Conservation (phyloP, 2,329 filamentous ascomycete genomes). For the Hortaea sp. region DNA sequence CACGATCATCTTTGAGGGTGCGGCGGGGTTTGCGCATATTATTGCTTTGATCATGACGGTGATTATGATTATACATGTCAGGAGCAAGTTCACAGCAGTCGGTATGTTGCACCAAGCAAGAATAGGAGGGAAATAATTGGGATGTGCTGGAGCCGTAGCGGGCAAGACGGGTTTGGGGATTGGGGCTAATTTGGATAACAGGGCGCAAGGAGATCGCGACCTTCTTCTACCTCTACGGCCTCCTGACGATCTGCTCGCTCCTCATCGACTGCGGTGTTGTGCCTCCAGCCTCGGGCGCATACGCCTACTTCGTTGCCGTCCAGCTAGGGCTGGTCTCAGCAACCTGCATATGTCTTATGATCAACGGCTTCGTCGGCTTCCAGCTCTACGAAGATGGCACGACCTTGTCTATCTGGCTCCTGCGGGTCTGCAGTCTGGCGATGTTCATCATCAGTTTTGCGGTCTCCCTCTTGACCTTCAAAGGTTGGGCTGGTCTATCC, state of each 20-base stretch:
- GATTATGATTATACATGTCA: constrained; percentile 93
- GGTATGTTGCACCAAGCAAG: no score
- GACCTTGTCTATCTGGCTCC: constrained; percentile 82
- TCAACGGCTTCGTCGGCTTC: constrained; percentile 98
- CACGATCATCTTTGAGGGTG: constrained; percentile 95
- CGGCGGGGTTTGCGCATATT: constrained; percentile 86
- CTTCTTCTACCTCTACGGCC: constrained; percentile 96
- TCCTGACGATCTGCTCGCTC: constrained; percentile 79
- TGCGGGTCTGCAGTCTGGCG: constrained; percentile 64
- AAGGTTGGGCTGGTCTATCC: constrained; percentile 74
- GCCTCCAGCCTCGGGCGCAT: constrained; percentile 67
- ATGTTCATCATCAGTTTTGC: constrained; percentile 84
- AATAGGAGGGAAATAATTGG: no score
- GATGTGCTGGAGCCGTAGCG: neutral
- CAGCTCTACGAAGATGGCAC: constrained; percentile 98
- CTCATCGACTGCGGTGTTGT: constrained; percentile 88
- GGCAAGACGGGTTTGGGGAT: no score
- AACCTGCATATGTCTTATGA: constrained; percentile 76
- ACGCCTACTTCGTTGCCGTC: constrained; percentile 82
- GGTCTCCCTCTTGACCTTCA: constrained; percentile 85
- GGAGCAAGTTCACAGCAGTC: constrained; percentile 96
- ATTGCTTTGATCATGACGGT: constrained; percentile 83
- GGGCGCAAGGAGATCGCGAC: constrained; percentile 64
- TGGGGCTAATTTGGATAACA: constrained; percentile 18
- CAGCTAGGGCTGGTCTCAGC: constrained; percentile 81